phyloP scores from a whole-genome alignment of 805 yeast species.

The Pichia thaimueangensis region DNA sequence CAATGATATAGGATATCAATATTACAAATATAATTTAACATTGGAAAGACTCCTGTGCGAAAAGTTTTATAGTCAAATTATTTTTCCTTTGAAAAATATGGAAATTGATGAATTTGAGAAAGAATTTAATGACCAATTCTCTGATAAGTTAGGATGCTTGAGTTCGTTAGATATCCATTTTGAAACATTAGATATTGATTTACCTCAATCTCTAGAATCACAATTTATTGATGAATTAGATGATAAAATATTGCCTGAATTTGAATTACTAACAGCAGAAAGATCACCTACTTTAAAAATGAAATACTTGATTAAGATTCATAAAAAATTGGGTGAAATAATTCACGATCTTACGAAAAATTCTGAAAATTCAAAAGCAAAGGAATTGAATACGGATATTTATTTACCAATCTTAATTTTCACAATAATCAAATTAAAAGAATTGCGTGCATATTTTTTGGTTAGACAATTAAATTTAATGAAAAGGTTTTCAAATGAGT shows the following conservation, averaged over 20 bases:
- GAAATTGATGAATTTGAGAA: constrained; percentile 28
- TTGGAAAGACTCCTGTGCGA: constrained; percentile 30
- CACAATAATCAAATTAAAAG: constrained; percentile 27
- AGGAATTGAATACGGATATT: constrained; percentile 28
- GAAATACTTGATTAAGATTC: constrained; percentile 26
- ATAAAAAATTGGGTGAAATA: constrained; percentile 23
- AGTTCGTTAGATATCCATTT: constrained; percentile 22
- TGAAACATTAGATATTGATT: constrained; percentile 25
- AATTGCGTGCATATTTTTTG: constrained; percentile 24
- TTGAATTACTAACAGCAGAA: constrained; percentile 29
- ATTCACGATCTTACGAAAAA: constrained; percentile 17
- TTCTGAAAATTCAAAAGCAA: constrained; percentile 6
- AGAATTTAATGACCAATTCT: constrained; percentile 22
- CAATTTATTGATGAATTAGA: constrained; percentile 20
- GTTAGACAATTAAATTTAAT: constrained; percentile 29
- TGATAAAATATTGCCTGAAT: constrained; percentile 24
- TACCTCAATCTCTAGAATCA: constrained; percentile 21
- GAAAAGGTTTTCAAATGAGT: constrained; percentile 29
- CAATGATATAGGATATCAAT: constrained; percentile 14
- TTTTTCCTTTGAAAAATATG: constrained; percentile 27
- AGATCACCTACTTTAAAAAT: constrained; percentile 31
- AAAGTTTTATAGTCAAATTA: constrained; percentile 28
- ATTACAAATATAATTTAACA: constrained; percentile 24
- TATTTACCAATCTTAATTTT: constrained; percentile 32
- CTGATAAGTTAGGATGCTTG: constrained; percentile 23